Base-by-base conservation (phyloP, 768 basidiomycete genomes). In the Leccinum imitatum region DNA sequence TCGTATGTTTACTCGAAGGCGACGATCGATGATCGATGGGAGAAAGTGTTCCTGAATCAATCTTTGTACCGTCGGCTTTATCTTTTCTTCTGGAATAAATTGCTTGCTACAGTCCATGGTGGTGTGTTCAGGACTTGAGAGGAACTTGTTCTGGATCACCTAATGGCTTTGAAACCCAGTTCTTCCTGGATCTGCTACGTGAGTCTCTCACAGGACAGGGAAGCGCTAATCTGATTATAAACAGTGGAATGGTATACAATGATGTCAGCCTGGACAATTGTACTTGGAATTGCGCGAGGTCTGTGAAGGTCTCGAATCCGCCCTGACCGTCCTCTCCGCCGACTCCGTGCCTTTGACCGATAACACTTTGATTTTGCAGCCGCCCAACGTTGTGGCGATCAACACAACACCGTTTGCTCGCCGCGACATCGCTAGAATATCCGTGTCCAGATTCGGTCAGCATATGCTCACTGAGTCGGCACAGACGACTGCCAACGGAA, bases 231-330 rank as follows among this genome's bases (percentile, higher is more conserved):
- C 59, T 67, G 11, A 65, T 23, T 17, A 33, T 30, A 39, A 54
- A 15, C 59, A 95, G 94, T 58, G 94, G 90, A 1, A 95, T 98
- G 93, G 94, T 95, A 5, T 98, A 98, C 74, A 88, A 95, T 1
- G 97, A 99, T 69, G 94, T 30, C 27, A 30, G 27, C 27, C 94
- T 3, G 93, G 95, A 72, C 81, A 84, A 63, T 81, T 94, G 50
- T 98, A 98, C 69, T 82, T 84, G 11, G 86, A 90, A 67, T 85
- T 98, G n/a, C 81, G 81, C 44, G 78, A 84, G 58, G 85, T 86
- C 46, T 88, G 91, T 27, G 75, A 83, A 44, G 67, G 69, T 1
- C 78, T 97, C 41, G 89, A 97, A 60, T 82, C 88, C 46, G 93
- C 95, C 0, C 82, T 94, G 64, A 72, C 79, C 1, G 80, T 86